These are phyloP conservation scores for Xylariaceae sp. DNA, from an alignment of 2,329 filamentous ascomycete species.

Conservation along the genomic window DNA sequence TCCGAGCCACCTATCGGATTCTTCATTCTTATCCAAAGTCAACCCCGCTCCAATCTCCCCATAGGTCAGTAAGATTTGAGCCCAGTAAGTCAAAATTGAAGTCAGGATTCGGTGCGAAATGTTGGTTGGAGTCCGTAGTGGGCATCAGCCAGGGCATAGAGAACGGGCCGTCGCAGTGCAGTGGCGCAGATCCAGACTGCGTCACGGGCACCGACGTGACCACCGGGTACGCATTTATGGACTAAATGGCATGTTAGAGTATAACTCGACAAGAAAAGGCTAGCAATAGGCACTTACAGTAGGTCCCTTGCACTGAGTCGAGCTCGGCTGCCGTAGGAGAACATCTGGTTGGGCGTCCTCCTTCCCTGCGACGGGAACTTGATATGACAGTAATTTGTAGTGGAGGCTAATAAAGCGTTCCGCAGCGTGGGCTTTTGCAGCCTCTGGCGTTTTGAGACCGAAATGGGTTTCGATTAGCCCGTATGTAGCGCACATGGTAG, in stretches of 20 bases:
- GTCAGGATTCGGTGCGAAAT: slow-evolving; percentile 45
- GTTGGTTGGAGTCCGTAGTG: slow-evolving; percentile 32
- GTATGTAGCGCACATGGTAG: slow-evolving; percentile 58
- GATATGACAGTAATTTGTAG: slow-evolving; percentile 53
- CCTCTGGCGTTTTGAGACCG: slow-evolving; percentile 52
- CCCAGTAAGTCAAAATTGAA: slow-evolving; percentile 52
- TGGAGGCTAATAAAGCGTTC: slow-evolving; percentile 58
- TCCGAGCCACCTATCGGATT: not conserved
- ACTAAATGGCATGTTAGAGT: slow-evolving; percentile 36
- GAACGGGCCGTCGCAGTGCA: slow-evolving; percentile 26
- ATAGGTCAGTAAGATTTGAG: slow-evolving; percentile 52
- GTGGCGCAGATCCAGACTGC: slow-evolving; percentile 24
- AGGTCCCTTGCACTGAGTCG: slow-evolving; percentile 23
- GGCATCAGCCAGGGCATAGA: slow-evolving; percentile 35
- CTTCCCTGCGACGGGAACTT: slow-evolving; percentile 43
- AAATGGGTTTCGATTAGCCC: slow-evolving; percentile 58
- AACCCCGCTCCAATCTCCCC: slow-evolving; percentile 41
- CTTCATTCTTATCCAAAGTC: slow-evolving; percentile 21
- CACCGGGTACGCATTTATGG: slow-evolving; percentile 41
- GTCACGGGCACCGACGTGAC: slow-evolving; percentile 21
- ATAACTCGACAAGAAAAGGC: not conserved
- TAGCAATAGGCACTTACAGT: slow-evolving; percentile 31
- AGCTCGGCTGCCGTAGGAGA: slow-evolving; percentile 23
- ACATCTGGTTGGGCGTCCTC: slow-evolving; percentile 28
- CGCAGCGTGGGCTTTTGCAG: slow-evolving; percentile 55